phyloP scores from a whole-genome alignment of 1,284 basidiomycete genomes.

The Cerioporus squamosus region DNA sequence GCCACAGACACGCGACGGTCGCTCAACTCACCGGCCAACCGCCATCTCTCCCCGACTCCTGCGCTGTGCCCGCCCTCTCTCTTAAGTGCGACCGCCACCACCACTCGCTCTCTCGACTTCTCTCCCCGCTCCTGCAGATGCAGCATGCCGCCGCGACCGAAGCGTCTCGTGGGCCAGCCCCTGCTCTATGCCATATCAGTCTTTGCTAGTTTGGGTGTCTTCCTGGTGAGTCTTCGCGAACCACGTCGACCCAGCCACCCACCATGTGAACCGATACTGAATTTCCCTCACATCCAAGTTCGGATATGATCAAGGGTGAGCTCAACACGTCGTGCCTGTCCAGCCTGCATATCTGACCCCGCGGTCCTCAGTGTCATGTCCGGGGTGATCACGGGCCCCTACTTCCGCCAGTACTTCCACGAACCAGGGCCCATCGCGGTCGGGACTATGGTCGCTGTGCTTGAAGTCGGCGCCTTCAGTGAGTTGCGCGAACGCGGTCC shows the following conservation, averaged over 20 bases:
- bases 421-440: conserved; percentile 72
- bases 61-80: background rate
- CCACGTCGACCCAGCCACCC: background rate
- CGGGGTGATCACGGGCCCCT: conserved; percentile 92
- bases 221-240: conserved; percentile 60
- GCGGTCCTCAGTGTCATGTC: conserved; percentile 71
- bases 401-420: conserved; percentile 85
- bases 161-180: conserved; percentile 76
- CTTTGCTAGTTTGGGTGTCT: conserved; percentile 89
- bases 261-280: conserved; percentile 5
- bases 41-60: background rate
- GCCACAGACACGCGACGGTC: conserved; percentile 19
- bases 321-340: background rate
- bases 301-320: conserved; percentile 92
- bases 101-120: conserved; percentile 3
- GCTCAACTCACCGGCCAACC: conserved; percentile 1
- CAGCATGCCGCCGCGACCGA: conserved; percentile 32
- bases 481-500: conserved; percentile 31
- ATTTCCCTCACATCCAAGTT: conserved; percentile 53
- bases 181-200: conserved; percentile 84
- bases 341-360: conserved; percentile 1
- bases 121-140: conserved; percentile 28
- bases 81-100: conserved; percentile 12
- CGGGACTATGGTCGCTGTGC: conserved; percentile 90
- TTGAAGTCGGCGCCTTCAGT: conserved; percentile 94